Conservation (phyloP, 2,329 filamentous ascomycete genomes). For the Aspergillus sp. region DNA sequence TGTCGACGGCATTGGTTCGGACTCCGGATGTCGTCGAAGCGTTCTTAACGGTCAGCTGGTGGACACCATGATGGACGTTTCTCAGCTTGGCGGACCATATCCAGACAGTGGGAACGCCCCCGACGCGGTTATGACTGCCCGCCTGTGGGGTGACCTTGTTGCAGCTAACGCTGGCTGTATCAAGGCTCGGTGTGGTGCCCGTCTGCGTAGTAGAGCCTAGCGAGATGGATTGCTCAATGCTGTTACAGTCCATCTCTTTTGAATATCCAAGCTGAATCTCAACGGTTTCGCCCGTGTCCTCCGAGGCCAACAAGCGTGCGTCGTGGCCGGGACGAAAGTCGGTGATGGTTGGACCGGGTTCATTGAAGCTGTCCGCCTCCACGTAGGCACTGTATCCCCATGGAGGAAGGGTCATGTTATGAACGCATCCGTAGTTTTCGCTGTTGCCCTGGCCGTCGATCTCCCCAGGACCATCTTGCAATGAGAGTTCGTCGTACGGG, state of each 20-base stretch:
- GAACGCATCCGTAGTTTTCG: slow-evolving; percentile 56
- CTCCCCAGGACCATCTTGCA: slow-evolving; percentile 48
- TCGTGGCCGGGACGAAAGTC: slow-evolving; percentile 63
- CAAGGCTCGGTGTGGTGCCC: slow-evolving; percentile 46
- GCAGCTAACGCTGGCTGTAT: slow-evolving; percentile 49
- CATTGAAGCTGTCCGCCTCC: slow-evolving; percentile 50
- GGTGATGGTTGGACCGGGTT: slow-evolving; percentile 59
- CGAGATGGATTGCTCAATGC: slow-evolving; percentile 50
- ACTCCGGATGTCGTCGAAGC: slow-evolving; percentile 45
- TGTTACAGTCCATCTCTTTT: slow-evolving; percentile 60
- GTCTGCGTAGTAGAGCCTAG: slow-evolving; percentile 55
- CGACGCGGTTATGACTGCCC: slow-evolving; percentile 47
- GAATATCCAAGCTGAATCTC: slow-evolving; percentile 54
- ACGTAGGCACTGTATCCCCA: slow-evolving; percentile 64
- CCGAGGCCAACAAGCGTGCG: slow-evolving; percentile 32
- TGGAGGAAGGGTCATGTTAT: slow-evolving; percentile 51
- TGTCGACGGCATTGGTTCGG: slow-evolving; percentile 56
- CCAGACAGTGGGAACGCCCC: slow-evolving; percentile 53
- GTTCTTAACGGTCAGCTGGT: slow-evolving; percentile 59
- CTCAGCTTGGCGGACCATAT: slow-evolving; percentile 53
- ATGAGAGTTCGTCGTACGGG: slow-evolving; percentile 57
- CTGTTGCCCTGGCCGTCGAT: slow-evolving; percentile 51
- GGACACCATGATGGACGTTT: slow-evolving; percentile 61
- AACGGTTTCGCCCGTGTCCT: slow-evolving; percentile 26
- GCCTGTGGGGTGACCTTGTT: slow-evolving; percentile 34